phyloP scores from a whole-genome alignment of 495 filamentous ascomycete species.

The Penicillium riverlandense region DNA sequence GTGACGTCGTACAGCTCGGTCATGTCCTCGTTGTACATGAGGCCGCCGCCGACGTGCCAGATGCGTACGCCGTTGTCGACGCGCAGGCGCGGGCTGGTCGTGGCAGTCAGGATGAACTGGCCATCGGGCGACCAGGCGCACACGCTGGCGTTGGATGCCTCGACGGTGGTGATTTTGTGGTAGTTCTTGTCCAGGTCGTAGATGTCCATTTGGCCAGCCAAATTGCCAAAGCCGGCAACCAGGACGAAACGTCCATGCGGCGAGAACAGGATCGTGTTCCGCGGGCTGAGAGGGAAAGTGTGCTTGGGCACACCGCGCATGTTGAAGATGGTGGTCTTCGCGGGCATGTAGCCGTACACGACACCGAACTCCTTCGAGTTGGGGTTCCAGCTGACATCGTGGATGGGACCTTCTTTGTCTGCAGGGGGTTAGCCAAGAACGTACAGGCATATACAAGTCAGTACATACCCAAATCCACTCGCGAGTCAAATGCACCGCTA shows the following conservation, averaged over 20 bases:
- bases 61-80: conserved; percentile 95
- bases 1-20: conserved; percentile 86
- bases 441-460: not conserved
- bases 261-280: conserved; percentile 94
- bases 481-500: conserved; percentile 85
- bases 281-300: conserved; percentile 73
- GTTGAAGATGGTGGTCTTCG: conserved; percentile 97
- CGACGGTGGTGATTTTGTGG: conserved; percentile 83
- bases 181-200: conserved; percentile 93
- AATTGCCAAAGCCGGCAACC: conserved; percentile 93
- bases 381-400: conserved; percentile 96
- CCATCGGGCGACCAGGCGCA: conserved; percentile 97
- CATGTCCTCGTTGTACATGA: conserved; percentile 95
- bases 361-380: conserved; percentile 96
- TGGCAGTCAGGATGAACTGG: conserved; percentile 89
- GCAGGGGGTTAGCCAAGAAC: not conserved
- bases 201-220: conserved; percentile 95
- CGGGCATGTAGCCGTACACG: conserved; percentile 94
- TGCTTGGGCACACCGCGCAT: conserved; percentile 71
- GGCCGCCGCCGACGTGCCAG: conserved; percentile 83
- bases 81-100: conserved; percentile 85
- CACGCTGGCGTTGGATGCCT: conserved; percentile 89
- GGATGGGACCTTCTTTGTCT: conserved; percentile 98
- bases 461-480: conserved; percentile 65
- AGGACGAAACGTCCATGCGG: conserved; percentile 88